These are phyloP conservation scores for Panicum virgatum DNA, from an alignment of 202 grass and related monocot species.

Conservation along the genomic window DNA sequence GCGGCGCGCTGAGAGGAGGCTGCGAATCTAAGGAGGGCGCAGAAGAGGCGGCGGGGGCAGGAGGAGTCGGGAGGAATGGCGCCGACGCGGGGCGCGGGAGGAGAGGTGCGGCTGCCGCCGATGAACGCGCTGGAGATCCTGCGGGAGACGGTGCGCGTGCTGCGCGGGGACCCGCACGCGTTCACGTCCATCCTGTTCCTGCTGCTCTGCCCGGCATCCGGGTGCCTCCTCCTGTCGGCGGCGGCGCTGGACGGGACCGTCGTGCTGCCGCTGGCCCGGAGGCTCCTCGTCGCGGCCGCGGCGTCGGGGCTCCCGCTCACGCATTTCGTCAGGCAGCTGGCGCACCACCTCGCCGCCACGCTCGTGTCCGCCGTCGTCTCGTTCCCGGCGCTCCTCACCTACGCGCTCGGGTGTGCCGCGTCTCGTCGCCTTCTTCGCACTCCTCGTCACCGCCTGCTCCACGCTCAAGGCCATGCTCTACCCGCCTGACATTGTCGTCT, in stretches of 20 bases:
- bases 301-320: conserved; percentile 73
- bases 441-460: conserved; percentile 72
- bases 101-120: conserved; percentile 42
- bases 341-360: conserved; percentile 71
- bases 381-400: conserved; percentile 76
- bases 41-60: neutral
- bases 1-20: conserved; percentile 1
- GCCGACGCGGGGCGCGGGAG: conserved; percentile 7
- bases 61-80: conserved; percentile 16
- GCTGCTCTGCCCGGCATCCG: conserved; percentile 87
- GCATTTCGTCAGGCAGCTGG: conserved; percentile 68
- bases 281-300: conserved; percentile 50
- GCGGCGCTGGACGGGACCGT: conserved; percentile 48
- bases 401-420: conserved; percentile 58
- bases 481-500: conserved; percentile 79
- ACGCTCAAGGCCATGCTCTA: conserved; percentile 66
- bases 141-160: conserved; percentile 86
- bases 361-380: conserved; percentile 60
- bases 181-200: conserved; percentile 79
- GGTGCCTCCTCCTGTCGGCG: conserved; percentile 68
- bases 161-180: conserved; percentile 75
- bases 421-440: conserved; percentile 61
- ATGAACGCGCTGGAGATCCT: conserved; percentile 95
- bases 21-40: conserved; percentile 1
- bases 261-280: conserved; percentile 55